Conservation (phyloP, 192 early-diverging fungal species). For the Rhizophlyctis rosea region DNA sequence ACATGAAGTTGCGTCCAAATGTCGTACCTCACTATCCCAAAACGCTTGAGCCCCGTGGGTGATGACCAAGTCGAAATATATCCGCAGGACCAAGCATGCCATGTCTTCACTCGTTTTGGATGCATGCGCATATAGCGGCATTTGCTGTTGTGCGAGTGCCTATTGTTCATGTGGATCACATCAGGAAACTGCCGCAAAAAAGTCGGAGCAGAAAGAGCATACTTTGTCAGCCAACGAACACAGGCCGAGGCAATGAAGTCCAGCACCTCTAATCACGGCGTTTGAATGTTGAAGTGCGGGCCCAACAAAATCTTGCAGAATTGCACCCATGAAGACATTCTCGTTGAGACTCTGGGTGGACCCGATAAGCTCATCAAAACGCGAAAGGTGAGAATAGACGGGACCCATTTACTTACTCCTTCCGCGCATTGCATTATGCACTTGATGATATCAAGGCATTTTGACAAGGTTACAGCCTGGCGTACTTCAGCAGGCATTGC, state of each 20-base stretch:
- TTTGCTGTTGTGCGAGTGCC: constrained; percentile 68
- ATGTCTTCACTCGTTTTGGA: too few relatives aligned
- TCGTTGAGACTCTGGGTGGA: constrained; percentile 7
- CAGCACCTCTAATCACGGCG: constrained; percentile 60
- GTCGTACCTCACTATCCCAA: constrained; percentile 20
- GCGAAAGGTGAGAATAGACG: neutral
- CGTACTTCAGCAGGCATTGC: too few relatives aligned
- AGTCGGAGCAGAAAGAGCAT: constrained; percentile 1
- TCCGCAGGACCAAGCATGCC: too few relatives aligned
- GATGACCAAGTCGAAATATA: constrained; percentile 65
- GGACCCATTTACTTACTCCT: constrained; percentile 19
- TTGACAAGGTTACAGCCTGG: too few relatives aligned
- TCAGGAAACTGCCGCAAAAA: neutral
- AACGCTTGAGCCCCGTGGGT: constrained; percentile 48
- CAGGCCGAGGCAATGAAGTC: constrained; percentile 79
- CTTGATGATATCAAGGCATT: constrained; percentile 22
- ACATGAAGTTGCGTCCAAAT: neutral
- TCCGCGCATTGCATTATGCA: constrained; percentile 25
- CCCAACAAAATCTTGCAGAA: constrained; percentile 22
- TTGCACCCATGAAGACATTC: constrained; percentile 15
- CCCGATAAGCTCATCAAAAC: neutral
- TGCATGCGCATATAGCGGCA: constrained; percentile 69
- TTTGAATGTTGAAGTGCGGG: constrained; percentile 14
- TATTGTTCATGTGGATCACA: constrained; percentile 15
- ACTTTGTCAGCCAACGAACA: constrained; percentile 74